phyloP scores from a whole-genome alignment of 495 filamentous ascomycete species.

The Podospora fimiseda region DNA sequence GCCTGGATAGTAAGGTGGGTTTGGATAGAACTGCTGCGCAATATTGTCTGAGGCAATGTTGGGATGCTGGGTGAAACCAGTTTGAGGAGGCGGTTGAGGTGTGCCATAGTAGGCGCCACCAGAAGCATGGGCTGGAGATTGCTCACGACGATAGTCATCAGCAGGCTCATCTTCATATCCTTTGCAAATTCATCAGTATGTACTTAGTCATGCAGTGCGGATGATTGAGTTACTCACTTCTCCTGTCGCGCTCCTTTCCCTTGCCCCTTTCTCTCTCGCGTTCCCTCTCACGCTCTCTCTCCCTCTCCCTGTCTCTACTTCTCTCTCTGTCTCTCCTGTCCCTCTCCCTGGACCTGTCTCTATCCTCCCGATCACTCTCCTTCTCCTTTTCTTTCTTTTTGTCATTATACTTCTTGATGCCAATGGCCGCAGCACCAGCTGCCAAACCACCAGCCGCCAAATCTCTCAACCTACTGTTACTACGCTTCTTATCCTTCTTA shows the following conservation, averaged over 20 bases:
- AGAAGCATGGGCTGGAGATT: conserved; percentile 47
- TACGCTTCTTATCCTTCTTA: conserved; percentile 50
- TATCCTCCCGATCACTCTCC: conserved; percentile 32
- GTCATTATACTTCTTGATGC: conserved; percentile 67
- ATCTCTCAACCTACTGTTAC: conserved; percentile 55
- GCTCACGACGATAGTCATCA: conserved; percentile 27
- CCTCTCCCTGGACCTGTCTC: conserved; percentile 25
- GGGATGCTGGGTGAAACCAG: conserved; percentile 36
- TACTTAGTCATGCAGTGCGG: not conserved
- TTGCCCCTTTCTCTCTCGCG: conserved; percentile 13
- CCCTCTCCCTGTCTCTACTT: conserved; percentile 11
- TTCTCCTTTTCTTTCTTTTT: conserved; percentile 30
- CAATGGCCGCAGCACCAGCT: conserved; percentile 68
- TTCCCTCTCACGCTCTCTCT: conserved; percentile 14
- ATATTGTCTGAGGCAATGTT: conserved; percentile 34
- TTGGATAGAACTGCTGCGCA: conserved; percentile 18
- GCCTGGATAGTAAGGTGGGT: conserved; percentile 33
- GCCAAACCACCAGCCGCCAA: conserved; percentile 64
- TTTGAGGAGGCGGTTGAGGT: conserved; percentile 15
- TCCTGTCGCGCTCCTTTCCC: conserved; percentile 38
- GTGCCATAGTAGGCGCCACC: conserved; percentile 46
- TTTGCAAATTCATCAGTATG: conserved; percentile 8
- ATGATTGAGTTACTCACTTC: conserved; percentile 24
- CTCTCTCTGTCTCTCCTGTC: conserved; percentile 16
- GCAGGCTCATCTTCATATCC: conserved; percentile 38